Conservation (phyloP, 495 filamentous ascomycete species). For the Penicillium longicatenatum region DNA sequence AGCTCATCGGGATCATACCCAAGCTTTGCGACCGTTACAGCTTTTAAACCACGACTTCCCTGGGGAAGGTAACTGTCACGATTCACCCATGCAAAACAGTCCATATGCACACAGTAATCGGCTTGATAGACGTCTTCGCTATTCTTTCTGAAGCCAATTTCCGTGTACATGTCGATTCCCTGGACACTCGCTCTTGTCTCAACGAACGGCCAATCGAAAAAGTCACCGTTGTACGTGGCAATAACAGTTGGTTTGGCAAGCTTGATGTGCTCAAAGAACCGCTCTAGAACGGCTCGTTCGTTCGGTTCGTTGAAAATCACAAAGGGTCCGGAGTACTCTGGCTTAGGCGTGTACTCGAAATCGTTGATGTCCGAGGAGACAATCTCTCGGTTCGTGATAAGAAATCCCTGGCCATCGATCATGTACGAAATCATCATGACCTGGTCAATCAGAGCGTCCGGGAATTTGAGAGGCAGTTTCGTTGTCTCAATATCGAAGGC, state of each 20-base stretch:
- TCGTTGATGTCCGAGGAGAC: slow-evolving; percentile 97
- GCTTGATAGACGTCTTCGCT: slow-evolving; percentile 95
- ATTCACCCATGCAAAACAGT: slow-evolving; percentile 98
- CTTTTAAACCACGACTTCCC: slow-evolving; percentile 95
- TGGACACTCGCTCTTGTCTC: slow-evolving; percentile 88
- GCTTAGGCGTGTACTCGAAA: slow-evolving; percentile 97
- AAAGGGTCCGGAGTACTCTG: slow-evolving; percentile 92
- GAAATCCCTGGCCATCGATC: slow-evolving; percentile 97
- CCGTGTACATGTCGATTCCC: slow-evolving; percentile 99
- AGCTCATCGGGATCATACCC: slow-evolving; percentile 98
- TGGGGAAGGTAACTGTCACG: slow-evolving; percentile 98
- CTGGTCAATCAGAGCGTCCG: slow-evolving; percentile 92
- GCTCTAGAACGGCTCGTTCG: slow-evolving; percentile 82
- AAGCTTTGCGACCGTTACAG: slow-evolving; percentile 94
- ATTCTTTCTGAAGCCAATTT: slow-evolving; percentile 95
- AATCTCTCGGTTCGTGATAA: slow-evolving; percentile 98
- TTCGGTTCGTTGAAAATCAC: slow-evolving; percentile 98
- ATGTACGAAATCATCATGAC: slow-evolving; percentile 99
- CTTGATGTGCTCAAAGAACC: slow-evolving; percentile 96
- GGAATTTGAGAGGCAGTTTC: slow-evolving; percentile 95
- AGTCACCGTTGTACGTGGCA: slow-evolving; percentile 99
- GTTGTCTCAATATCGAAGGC: slow-evolving; percentile 99
- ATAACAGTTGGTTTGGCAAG: slow-evolving; percentile 94
- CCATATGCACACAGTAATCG: slow-evolving; percentile 96
- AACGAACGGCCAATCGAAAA: slow-evolving; percentile 99